These are phyloP conservation scores for Tarenaya hassleriana DNA, from an alignment of 345 rosid genomes.

Conservation along the genomic window DNA sequence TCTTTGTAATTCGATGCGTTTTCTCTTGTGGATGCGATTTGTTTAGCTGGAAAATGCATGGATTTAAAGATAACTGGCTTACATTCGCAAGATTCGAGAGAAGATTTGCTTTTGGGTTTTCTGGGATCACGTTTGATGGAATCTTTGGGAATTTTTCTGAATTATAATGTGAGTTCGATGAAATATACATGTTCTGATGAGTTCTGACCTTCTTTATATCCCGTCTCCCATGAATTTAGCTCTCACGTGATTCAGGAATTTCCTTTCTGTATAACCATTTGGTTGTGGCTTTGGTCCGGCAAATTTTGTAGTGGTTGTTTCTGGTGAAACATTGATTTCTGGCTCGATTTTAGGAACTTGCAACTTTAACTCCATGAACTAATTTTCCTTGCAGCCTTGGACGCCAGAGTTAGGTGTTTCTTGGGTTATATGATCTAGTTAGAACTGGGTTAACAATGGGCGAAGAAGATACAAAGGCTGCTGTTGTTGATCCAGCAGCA, in stretches of 20 bases:
- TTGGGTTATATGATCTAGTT: conserved; percentile 2
- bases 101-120: conserved; percentile 4
- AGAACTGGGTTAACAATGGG: conserved; percentile 45
- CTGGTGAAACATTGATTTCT: not conserved
- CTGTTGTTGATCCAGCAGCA: conserved; percentile 36
- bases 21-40: not conserved
- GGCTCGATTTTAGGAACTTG: not conserved
- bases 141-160: conserved; percentile 2
- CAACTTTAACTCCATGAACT: not conserved
- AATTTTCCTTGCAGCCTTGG: conserved; percentile 24
- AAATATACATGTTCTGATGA: conserved; percentile 3
- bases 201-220: not conserved
- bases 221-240: too few relatives aligned
- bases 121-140: conserved; percentile 7
- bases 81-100: not conserved
- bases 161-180: not conserved
- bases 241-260: too few relatives aligned
- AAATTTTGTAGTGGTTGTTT: conserved; percentile 1
- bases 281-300: not conserved
- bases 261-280: not conserved
- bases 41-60: conserved; percentile 9
- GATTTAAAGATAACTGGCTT: not conserved
- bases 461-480: conserved; percentile 43
- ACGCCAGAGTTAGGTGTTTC: not conserved
- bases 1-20: not conserved